A percentile compares a stretch with the other conserved stretches of the same genome.
Conservation (phyloP, 257 asterid genomes). For the Solanum tarapatanum region DNA sequence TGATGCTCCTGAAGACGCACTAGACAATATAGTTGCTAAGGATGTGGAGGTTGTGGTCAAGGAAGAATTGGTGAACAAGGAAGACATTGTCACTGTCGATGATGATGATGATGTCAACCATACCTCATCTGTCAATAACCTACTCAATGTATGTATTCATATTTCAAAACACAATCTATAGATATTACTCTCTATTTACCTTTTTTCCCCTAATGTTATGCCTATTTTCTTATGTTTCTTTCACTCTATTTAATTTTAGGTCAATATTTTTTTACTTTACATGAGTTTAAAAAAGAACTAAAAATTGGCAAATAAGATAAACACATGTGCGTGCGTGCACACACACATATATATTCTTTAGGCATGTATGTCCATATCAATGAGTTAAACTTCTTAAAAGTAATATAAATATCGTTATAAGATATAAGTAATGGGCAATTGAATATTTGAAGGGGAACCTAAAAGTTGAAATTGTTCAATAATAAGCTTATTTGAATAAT, state of each 20-base stretch:
- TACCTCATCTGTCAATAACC: not conserved
- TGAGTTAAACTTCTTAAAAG: not conserved
- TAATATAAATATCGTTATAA: not conserved
- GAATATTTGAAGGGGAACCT: not conserved
- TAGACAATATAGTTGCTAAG: not conserved
- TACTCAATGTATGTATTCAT: not conserved
- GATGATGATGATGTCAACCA: not conserved
- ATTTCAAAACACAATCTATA: not conserved
- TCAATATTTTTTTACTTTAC: not conserved
- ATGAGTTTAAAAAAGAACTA: not conserved
- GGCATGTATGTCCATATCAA: not conserved
- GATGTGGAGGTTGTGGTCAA: not conserved
- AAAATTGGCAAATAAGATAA: not conserved
- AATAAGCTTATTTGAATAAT: not conserved
- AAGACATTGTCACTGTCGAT: not conserved
- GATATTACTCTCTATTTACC: not conserved
- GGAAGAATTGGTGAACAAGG: not conserved
- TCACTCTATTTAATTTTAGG: not conserved
- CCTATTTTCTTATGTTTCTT: not conserved
- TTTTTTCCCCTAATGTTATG: not conserved
- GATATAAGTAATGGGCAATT: not conserved
- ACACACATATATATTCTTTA: not conserved
- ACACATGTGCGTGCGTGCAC: not conserved
- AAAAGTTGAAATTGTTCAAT: not conserved
- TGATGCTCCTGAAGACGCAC: not conserved